Conservation (phyloP, 768 basidiomycete genomes). For the Rhodotorula toruloides region DNA sequence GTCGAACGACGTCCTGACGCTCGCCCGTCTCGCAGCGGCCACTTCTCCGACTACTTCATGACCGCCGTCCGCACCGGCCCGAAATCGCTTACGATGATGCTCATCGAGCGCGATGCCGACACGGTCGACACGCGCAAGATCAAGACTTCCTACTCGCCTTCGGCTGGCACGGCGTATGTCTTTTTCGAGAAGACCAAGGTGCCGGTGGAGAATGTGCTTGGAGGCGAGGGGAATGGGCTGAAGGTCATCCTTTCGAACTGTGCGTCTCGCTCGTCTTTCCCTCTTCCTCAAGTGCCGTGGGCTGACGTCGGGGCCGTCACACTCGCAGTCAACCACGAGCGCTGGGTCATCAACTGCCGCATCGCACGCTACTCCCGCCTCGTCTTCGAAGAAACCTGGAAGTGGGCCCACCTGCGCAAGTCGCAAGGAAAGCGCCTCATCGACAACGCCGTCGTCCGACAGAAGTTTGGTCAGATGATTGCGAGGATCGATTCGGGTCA, state of each 20-base stretch:
- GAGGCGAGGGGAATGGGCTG: slow-evolving; percentile 73
- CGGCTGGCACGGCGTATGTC: slow-evolving; percentile 78
- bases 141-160: slow-evolving; percentile 80
- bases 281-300: slow-evolving; percentile 54
- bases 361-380: slow-evolving; percentile 24
- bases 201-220: slow-evolving; percentile 80
- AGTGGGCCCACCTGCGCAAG: slow-evolving; percentile 81
- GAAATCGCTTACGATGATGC: slow-evolving; percentile 73
- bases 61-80: slow-evolving; percentile 61
- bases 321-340: slow-evolving; percentile 73
- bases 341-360: slow-evolving; percentile 75
- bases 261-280: slow-evolving; percentile 55
- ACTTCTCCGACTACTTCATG: slow-evolving; percentile 74
- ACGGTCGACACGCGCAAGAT: slow-evolving; percentile 75
- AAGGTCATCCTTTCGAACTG: slow-evolving; percentile 62
- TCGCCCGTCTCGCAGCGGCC: slow-evolving; percentile 27
- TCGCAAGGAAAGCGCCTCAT: slow-evolving; percentile 83
- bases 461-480: slow-evolving; percentile 85
- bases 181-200: slow-evolving; percentile 79
- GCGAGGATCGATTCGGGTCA: slow-evolving; percentile 73
- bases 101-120: slow-evolving; percentile 71
- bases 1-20: background rate
- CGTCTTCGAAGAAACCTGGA: slow-evolving; percentile 43
- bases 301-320: too few species aligned
- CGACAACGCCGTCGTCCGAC: slow-evolving; percentile 73